Evolutionary conservation across 441 rosid genomes (phyloP).

Genomic region (Adansonia rubrostipa): DNA sequence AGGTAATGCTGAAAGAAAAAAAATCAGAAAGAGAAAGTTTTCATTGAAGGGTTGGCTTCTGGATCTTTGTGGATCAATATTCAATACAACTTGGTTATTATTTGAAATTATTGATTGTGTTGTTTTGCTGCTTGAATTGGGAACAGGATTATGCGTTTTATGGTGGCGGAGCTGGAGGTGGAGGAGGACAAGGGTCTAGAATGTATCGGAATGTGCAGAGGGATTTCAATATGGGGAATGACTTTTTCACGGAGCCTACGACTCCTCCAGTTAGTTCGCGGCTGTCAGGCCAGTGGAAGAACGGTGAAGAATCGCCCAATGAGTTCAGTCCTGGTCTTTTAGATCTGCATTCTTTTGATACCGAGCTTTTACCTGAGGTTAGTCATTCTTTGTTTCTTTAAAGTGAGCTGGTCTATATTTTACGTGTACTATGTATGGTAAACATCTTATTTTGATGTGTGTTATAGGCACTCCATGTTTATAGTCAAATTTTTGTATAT

Average conservation of each 20-base stretch:
- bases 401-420: neutral
- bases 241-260: slow-evolving; percentile 68
- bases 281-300: slow-evolving; percentile 63
- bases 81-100: neutral
- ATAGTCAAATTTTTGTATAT: neutral
- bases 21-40: neutral
- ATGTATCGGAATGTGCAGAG: slow-evolving; percentile 65
- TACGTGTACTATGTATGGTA: neutral
- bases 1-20: neutral
- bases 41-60: neutral
- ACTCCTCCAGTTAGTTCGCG: slow-evolving; percentile 78
- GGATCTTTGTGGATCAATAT: neutral
- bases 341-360: slow-evolving; percentile 96
- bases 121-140: slow-evolving; percentile 27
- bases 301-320: slow-evolving; percentile 65
- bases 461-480: neutral
- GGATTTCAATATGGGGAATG: slow-evolving; percentile 67
- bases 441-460: neutral
- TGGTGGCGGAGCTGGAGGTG: slow-evolving; percentile 54
- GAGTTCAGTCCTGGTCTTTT: slow-evolving; percentile 98
- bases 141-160: slow-evolving; percentile 81
- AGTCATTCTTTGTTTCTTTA: slow-evolving; percentile 3
- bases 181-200: slow-evolving; percentile 68
- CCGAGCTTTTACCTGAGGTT: slow-evolving; percentile 97
- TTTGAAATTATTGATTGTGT: slow-evolving; percentile 25